Conservation (phyloP, 2,329 filamentous ascomycete species). For the Phaeosphaeriaceae sp. region DNA sequence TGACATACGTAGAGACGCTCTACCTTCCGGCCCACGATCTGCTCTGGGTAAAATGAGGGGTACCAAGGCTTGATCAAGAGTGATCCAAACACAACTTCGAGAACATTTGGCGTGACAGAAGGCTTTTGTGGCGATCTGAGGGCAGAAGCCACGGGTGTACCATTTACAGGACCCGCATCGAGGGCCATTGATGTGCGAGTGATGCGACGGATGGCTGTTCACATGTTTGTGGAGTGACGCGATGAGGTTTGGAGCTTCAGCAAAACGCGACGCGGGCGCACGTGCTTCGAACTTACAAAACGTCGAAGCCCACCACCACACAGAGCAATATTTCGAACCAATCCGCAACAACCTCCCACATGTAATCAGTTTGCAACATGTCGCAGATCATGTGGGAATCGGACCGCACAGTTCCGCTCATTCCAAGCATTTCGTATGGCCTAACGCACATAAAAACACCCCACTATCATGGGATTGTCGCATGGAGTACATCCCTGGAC, state of each 20-base stretch:
- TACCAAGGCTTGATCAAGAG: slow-evolving; percentile 90
- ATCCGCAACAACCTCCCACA: too few species aligned
- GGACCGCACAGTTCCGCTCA: too few species aligned
- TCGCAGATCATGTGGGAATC: too few species aligned
- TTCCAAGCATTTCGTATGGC: too few species aligned
- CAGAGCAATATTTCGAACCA: too few species aligned
- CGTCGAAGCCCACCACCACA: not conserved
- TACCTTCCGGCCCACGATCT: slow-evolving; percentile 56
- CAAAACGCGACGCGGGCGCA: slow-evolving; percentile 14
- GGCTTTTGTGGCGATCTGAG: slow-evolving; percentile 24
- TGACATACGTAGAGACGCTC: slow-evolving; percentile 82
- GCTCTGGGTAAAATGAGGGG: slow-evolving; percentile 84
- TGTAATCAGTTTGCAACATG: too few species aligned
- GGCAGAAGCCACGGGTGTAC: slow-evolving; percentile 16
- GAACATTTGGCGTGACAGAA: slow-evolving; percentile 73
- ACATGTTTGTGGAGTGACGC: slow-evolving; percentile 14
- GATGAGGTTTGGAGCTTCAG: slow-evolving; percentile 4
- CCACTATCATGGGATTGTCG: too few species aligned
- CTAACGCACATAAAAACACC: too few species aligned
- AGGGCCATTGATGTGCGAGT: slow-evolving; percentile 27
- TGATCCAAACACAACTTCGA: slow-evolving; percentile 84
- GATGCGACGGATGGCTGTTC: slow-evolving; percentile 8
- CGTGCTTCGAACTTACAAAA: slow-evolving; percentile 4
- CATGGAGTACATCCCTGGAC: too few species aligned
- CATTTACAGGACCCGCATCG: slow-evolving; percentile 27